A percentile compares a stretch with the other conserved stretches of the same genome.
Conservation (phyloP, 2,329 filamentous ascomycete species). For the Fusarium goolgardi region DNA sequence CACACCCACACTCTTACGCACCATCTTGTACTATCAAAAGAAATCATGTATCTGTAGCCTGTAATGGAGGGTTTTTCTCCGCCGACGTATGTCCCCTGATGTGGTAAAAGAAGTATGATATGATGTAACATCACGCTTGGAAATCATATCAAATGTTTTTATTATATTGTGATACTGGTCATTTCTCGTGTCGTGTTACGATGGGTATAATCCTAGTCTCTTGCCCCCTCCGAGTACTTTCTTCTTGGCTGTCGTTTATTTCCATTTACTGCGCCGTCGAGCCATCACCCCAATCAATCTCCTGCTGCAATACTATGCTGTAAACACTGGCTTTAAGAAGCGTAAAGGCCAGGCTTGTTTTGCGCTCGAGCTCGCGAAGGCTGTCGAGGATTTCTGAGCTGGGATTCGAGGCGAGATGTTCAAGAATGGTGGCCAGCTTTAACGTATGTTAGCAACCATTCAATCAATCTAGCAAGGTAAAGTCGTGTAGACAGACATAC, state of each 20-base stretch:
- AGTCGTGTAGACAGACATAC: conserved; percentile 59
- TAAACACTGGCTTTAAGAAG: conserved; percentile 98
- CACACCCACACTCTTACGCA: conserved; percentile 9
- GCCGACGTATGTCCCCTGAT: conserved; percentile 12
- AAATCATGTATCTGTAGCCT: conserved; percentile 44
- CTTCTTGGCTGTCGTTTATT: background rate
- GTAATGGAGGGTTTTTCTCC: conserved; percentile 36
- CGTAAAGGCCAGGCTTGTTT: conserved; percentile 95
- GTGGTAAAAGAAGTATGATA: conserved; percentile 22
- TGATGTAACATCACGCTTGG: conserved; percentile 30
- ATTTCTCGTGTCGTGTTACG: conserved; percentile 29
- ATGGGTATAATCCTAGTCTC: conserved; percentile 37
- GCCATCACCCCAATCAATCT: conserved; percentile 79
- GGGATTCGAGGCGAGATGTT: conserved; percentile 74
- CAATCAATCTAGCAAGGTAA: background rate
- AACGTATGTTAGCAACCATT: conserved; percentile 3
- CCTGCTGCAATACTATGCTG: conserved; percentile 97
- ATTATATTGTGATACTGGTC: conserved; percentile 23
- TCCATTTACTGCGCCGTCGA: conserved; percentile 50
- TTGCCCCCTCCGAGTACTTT: background rate
- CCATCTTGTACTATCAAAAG: conserved; percentile 41
- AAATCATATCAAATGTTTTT: conserved; percentile 24
- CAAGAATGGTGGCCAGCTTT: conserved; percentile 69
- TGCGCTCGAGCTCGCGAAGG: conserved; percentile 87
- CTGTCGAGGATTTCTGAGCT: conserved; percentile 87